A percentile compares a stretch with the other conserved stretches of the same genome.
phyloP scores from a whole-genome alignment of 768 basidiomycete species.

The Boletus speciosus region DNA sequence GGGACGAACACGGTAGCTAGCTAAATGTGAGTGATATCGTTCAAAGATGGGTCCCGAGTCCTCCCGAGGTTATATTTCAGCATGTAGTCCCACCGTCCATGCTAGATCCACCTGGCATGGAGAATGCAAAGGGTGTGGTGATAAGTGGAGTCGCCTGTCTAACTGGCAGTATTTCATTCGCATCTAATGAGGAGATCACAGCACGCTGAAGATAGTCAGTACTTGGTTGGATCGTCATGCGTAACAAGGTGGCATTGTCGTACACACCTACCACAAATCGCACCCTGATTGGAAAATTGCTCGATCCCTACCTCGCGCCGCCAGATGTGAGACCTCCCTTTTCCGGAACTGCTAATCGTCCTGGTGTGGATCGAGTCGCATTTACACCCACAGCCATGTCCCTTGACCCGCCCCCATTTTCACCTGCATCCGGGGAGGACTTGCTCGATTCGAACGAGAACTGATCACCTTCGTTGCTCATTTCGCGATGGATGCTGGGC shows the following conservation, averaged over 20 bases:
- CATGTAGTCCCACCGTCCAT: background rate
- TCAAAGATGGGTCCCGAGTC: background rate
- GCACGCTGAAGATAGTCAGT: slow-evolving; percentile 1
- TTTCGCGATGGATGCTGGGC: slow-evolving; percentile 59
- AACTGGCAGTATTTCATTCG: background rate
- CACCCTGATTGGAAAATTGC: slow-evolving; percentile 1
- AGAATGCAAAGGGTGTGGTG: background rate
- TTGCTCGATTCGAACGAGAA: slow-evolving; percentile 12
- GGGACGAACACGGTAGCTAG: background rate
- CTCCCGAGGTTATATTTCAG: slow-evolving; percentile 5
- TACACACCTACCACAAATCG: slow-evolving; percentile 13
- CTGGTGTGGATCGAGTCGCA: background rate
- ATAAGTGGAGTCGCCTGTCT: background rate
- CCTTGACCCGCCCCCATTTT: slow-evolving; percentile 6
- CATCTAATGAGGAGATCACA: slow-evolving; percentile 7
- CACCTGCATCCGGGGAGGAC: slow-evolving; percentile 8
- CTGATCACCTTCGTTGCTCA: slow-evolving; percentile 7
- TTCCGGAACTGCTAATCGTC: slow-evolving; percentile 9
- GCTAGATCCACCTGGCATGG: background rate
- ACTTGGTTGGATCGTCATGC: slow-evolving; percentile 8
- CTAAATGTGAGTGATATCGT: slow-evolving; percentile 13
- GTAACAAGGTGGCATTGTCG: background rate
- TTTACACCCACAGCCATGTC: background rate
- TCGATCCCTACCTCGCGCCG: slow-evolving; percentile 14
- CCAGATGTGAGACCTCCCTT: slow-evolving; percentile 1